These are phyloP conservation scores for Jatropha curcas DNA, from an alignment of 345 rosid species.

Conservation along the genomic window DNA sequence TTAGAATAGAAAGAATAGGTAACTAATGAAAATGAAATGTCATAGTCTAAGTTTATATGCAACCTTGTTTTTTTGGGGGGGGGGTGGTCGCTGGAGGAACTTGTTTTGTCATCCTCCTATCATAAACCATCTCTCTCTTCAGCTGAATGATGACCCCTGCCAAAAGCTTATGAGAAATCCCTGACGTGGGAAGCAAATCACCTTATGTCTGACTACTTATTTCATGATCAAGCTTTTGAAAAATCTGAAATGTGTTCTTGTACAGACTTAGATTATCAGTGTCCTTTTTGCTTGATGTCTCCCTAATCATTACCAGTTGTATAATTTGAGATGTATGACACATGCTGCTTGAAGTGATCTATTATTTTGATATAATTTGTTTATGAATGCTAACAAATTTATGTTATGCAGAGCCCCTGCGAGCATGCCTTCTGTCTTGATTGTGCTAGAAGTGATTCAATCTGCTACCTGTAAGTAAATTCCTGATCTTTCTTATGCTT, in stretches of 20 bases:
- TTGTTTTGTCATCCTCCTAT: background rate
- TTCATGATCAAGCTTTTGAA: background rate
- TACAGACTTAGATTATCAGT: background rate
- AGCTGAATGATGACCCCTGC: background rate
- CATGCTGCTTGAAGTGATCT: conserved; percentile 5
- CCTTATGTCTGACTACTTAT: background rate
- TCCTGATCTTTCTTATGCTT: conserved; percentile 16
- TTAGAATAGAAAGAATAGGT: background rate
- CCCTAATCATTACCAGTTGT: background rate
- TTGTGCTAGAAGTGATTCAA: conserved; percentile 94
- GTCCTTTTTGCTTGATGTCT: background rate
- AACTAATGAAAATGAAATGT: no score
- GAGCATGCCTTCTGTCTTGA: conserved; percentile 94
- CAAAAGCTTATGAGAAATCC: background rate
- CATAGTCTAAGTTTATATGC: no score
- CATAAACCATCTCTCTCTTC: no score
- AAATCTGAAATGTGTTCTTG: background rate
- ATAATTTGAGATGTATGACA: background rate
- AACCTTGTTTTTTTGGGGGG: no score
- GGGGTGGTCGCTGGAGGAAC: no score
- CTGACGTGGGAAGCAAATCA: background rate
- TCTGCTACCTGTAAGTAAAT: conserved; percentile 83
- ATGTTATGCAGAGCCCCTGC: conserved; percentile 75
- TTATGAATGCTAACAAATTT: conserved; percentile 7
- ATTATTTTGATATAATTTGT: background rate